Percentiles rank a stretch among this genome's conserved stretches.
These are phyloP conservation scores for Globisporangium paroecandrum DNA, from an alignment of 352 stramenopile genomes.

Conservation along the genomic window DNA sequence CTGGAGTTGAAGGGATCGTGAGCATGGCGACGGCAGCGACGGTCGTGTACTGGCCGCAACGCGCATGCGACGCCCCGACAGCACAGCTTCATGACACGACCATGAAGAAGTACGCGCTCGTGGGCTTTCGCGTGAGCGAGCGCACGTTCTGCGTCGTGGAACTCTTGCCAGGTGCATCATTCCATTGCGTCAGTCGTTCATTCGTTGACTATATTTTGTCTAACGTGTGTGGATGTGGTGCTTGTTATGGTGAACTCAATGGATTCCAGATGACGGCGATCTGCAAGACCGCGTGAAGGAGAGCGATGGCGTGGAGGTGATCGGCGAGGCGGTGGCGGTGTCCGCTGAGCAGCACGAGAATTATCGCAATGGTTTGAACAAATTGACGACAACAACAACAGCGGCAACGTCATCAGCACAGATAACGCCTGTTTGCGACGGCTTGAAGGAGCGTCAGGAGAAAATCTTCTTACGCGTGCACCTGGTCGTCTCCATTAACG, in stretches of 20 bases:
- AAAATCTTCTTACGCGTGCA: neutral
- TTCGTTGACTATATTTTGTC: neutral
- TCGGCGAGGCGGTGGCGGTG: neutral
- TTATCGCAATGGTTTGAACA: neutral
- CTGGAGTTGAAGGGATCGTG: neutral
- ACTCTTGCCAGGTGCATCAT: conserved; percentile 11
- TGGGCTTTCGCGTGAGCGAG: conserved; percentile 22
- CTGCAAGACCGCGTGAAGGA: neutral
- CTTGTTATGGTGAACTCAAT: neutral
- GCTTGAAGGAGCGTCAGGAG: neutral
- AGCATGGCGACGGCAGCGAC: conserved; percentile 1
- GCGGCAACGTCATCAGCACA: neutral
- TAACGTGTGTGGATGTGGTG: neutral
- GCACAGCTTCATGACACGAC: neutral
- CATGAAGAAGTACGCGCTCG: neutral
- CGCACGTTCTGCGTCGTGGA: conserved; percentile 34
- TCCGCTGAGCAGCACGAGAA: neutral
- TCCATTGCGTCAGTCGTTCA: neutral
- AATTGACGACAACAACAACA: neutral
- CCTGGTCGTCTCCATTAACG: neutral
- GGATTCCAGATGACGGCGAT: neutral
- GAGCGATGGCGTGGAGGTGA: neutral
- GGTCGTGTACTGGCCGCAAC: conserved; percentile 51
- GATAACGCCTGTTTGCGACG: neutral
- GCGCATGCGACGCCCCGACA: conserved; percentile 1